phyloP scores from a whole-genome alignment of 352 stramenopile species.

The Pythium periplocum region DNA sequence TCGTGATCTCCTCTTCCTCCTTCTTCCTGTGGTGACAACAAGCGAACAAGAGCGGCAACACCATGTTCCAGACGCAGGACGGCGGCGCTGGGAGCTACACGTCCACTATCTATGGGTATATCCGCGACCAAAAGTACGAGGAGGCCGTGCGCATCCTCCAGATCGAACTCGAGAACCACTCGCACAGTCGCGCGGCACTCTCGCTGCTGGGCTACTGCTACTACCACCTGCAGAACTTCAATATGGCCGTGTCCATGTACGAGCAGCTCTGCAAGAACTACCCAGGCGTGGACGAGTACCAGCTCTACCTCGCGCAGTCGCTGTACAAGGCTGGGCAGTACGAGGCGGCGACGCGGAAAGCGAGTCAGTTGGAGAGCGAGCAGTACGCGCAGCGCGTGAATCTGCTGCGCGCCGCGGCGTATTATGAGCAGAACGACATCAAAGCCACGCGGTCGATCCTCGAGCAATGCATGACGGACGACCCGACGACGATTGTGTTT shows the following conservation, averaged over 20 bases:
- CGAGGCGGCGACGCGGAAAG: constrained; percentile 70
- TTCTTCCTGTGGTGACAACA: no score
- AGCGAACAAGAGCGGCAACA: neutral
- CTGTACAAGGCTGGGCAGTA: constrained; percentile 91
- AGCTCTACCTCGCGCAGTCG: constrained; percentile 93
- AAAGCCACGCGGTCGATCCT: constrained; percentile 87
- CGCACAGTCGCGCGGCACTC: constrained; percentile 87
- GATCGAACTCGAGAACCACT: constrained; percentile 92
- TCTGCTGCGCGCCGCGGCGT: constrained; percentile 87
- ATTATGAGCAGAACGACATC: constrained; percentile 96
- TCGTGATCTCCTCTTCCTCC: no score
- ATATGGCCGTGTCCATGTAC: constrained; percentile 90
- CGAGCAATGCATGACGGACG: constrained; percentile 89
- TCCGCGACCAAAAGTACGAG: constrained; percentile 92
- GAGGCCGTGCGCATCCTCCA: constrained; percentile 91
- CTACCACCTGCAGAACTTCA: constrained; percentile 95
- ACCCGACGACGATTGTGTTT: constrained; percentile 90
- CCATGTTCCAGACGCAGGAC: constrained; percentile 66
- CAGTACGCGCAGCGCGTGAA: constrained; percentile 85
- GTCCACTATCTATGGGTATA: constrained; percentile 92
- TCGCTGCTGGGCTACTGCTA: constrained; percentile 97
- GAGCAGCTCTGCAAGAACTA: constrained; percentile 92
- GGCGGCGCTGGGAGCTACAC: constrained; percentile 83
- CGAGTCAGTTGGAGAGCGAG: constrained; percentile 78
- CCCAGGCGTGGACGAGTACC: constrained; percentile 94